Base-by-base conservation (phyloP, 192 early-diverging fungal species). In the Chytriomyces sp. region DNA sequence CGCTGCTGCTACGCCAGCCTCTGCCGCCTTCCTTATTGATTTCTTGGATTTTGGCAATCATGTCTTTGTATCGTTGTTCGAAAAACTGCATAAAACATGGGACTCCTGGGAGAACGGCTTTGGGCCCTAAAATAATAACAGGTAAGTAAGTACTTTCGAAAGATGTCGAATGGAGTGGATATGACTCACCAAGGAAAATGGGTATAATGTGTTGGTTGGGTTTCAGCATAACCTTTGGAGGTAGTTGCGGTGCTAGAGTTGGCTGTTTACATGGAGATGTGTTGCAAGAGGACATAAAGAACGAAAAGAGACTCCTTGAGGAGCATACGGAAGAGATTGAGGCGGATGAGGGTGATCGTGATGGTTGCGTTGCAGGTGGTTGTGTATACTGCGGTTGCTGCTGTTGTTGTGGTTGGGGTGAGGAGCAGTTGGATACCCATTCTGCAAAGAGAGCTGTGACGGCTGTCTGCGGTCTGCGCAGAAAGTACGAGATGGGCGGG, bases 71-170 rank as follows among this genome's bases (percentile, higher is more conserved):
- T 20, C 86, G 86, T 13, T 88, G 89, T 64, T 92, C 91, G 69
- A 90, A 91, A 45, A 92, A 76, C 66, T 91, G 85, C 45, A 92
- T 82, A 44, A 82, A 89, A 61, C 85, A 87, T 3, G 87, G 88
- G 63, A 86, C 84, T 20, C 82, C 79, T 18, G 91, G 91, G 28
- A 91, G 86, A 13, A 87, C 80, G 35, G 91, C 80, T 0, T 82
- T 81, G 75, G 83, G 85, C 9, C 69, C 35, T 35, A 4, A 35
- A 35, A 35, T 35, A 35, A 35, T 35, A 2, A 35, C 35, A 35
- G 35, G 2, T 35, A 35, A 35, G 35, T 35, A 3, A 35, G 35
- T 35, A 35, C 35, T 35, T 35, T 35, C 35, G 35, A 35, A 35
- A 35, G 35, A 35, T 35, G 35, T 35, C 35, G 35, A 35, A 35